Percentiles rank a stretch among this genome's conserved stretches.
Conservation (phyloP, 2,329 filamentous ascomycete genomes). For the Penicillium brasilianum region DNA sequence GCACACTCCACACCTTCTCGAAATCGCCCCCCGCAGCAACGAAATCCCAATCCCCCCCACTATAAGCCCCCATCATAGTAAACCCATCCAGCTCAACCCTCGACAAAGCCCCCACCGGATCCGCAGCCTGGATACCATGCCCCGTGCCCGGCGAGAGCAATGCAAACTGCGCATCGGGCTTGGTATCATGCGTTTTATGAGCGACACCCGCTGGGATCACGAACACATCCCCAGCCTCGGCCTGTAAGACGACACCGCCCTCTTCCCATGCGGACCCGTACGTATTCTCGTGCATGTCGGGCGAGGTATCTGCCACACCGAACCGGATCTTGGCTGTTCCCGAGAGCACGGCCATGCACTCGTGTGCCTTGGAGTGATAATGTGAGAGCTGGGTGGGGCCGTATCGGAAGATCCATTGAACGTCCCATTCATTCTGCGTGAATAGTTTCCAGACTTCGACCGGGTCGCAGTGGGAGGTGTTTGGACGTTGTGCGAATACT, state of each 20-base stretch:
- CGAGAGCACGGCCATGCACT: not conserved
- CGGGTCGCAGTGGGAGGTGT: not conserved
- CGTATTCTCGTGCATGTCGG: not conserved
- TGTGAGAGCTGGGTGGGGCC: not conserved
- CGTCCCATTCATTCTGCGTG: not conserved
- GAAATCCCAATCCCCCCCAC: not conserved
- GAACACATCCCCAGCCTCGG: not conserved
- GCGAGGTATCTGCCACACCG: not conserved
- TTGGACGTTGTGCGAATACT: not conserved
- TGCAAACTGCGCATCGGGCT: not conserved
- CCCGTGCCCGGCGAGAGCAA: not conserved
- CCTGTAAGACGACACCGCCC: not conserved
- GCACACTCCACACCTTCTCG: not conserved
- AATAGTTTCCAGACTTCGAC: not conserved
- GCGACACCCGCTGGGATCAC: not conserved
- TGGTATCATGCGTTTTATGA: not conserved
- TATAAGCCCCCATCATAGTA: not conserved
- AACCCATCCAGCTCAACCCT: not conserved
- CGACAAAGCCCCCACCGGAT: not conserved
- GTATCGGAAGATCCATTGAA: slow-evolving; percentile 1
- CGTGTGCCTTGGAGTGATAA: not conserved
- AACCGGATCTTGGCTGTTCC: not conserved
- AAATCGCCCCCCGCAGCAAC: not conserved
- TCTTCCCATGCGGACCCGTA: not conserved
- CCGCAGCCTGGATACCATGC: not conserved